Evolutionary conservation across 2,329 filamentous ascomycete genomes (phyloP).

Genomic region (Aquanectria penicillioides): DNA sequence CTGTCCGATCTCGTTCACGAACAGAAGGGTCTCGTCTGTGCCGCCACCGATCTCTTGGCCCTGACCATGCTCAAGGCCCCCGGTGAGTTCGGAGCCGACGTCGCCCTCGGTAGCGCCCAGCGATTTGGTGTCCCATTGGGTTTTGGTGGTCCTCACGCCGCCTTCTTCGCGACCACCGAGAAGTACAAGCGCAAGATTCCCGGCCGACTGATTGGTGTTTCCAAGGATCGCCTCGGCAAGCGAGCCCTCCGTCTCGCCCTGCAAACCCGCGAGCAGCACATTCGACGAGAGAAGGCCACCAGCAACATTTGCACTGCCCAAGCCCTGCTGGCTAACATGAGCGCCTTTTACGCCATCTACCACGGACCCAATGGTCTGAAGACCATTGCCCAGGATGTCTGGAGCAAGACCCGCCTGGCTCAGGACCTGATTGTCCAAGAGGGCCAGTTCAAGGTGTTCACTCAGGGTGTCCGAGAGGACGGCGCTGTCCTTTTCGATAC

Average conservation of each 20-base stretch:
- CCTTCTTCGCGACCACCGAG: constrained; percentile 84
- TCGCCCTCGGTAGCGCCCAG: constrained; percentile 93
- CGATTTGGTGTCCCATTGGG: constrained; percentile 92
- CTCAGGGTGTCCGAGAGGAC: constrained; percentile 65
- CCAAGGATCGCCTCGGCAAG: constrained; percentile 86
- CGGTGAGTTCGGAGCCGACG: constrained; percentile 93
- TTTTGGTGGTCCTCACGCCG: constrained; percentile 91
- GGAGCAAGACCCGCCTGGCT: constrained; percentile 73
- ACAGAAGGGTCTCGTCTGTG: constrained; percentile 82
- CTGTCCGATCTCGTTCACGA: constrained; percentile 82
- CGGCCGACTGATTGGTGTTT: constrained; percentile 87
- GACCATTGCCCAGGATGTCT: constrained; percentile 82
- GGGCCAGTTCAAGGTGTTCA: constrained; percentile 69
- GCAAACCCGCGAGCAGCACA: constrained; percentile 96
- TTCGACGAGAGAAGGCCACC: constrained; percentile 93
- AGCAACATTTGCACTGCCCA: constrained; percentile 98
- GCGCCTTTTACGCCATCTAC: constrained; percentile 91
- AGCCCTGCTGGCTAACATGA: constrained; percentile 94
- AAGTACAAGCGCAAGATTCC: constrained; percentile 96
- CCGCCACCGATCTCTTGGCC: constrained; percentile 89
- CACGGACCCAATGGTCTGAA: constrained; percentile 87
- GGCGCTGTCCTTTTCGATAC: constrained; percentile 81
- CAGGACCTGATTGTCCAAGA: constrained; percentile 59
- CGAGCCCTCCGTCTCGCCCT: constrained; percentile 70
- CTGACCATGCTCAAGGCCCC: constrained; percentile 88